Evolutionary conservation across 257 asterid species (phyloP).

Genomic region (Solanum clarkiae): DNA sequence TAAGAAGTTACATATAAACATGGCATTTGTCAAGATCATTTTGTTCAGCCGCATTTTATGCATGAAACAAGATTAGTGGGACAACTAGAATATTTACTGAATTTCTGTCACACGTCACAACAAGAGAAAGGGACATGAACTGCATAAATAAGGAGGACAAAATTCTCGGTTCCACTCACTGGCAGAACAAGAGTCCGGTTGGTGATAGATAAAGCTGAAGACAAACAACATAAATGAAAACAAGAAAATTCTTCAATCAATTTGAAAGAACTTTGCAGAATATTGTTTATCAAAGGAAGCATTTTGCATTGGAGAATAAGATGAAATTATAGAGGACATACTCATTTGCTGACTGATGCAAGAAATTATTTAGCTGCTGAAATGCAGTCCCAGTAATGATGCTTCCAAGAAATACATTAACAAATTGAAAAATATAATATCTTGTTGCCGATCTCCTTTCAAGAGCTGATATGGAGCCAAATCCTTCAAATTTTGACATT

Average conservation of each 20-base stretch:
- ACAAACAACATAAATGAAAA: not conserved
- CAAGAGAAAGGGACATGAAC: not conserved
- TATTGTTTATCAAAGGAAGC: not conserved
- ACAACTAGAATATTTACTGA: not conserved
- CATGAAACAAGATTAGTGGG: not conserved
- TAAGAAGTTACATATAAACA: not conserved
- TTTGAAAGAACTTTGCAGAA: not conserved
- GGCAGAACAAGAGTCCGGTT: not conserved
- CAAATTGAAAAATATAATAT: conserved; percentile 69
- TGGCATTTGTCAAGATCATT: not conserved
- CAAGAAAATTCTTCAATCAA: not conserved
- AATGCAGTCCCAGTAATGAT: conserved; percentile 79
- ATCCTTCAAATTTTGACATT: conserved; percentile 86
- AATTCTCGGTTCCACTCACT: not conserved
- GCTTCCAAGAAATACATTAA: conserved; percentile 84
- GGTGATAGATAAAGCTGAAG: not conserved
- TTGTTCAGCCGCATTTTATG: not conserved
- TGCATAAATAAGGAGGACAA: not conserved
- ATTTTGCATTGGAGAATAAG: not conserved
- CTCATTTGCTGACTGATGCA: conserved; percentile 49
- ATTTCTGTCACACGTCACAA: not conserved
- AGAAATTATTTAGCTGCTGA: conserved; percentile 52
- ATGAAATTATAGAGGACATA: conserved; percentile 18
- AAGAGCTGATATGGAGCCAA: conserved; percentile 52
- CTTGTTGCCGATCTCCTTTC: conserved; percentile 90